These are phyloP conservation scores for Sherardia arvensis DNA, from an alignment of 257 asterid species.

Conservation along the genomic window DNA sequence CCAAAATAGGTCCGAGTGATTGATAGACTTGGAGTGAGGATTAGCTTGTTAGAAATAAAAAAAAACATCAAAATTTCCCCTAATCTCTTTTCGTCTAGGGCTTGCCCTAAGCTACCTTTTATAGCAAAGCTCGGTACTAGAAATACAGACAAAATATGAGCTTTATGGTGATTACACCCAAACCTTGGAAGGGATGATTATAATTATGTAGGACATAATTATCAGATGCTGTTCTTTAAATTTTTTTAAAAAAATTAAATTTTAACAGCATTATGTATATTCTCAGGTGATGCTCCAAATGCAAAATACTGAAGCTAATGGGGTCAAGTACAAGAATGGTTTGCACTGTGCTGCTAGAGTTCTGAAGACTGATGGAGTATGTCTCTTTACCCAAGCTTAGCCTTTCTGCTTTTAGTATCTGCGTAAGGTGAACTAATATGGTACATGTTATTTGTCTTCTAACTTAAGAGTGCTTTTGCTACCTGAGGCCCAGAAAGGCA, in stretches of 20 bases:
- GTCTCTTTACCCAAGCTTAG: conserved; percentile 26
- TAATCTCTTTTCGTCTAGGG: no score
- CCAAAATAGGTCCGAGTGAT: not conserved
- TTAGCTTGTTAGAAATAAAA: not conserved
- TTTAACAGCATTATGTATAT: conserved; percentile 8
- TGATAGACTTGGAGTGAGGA: not conserved
- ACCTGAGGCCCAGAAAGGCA: not conserved
- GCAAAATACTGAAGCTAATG: conserved; percentile 66
- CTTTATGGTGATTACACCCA: not conserved
- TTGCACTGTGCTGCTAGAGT: conserved; percentile 72
- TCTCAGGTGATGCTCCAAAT: conserved; percentile 85
- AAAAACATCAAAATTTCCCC: not conserved
- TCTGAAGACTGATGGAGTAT: conserved; percentile 88
- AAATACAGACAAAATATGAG: not conserved
- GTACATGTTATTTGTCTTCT: not conserved
- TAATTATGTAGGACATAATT: conserved; percentile 1
- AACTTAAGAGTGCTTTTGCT: not conserved
- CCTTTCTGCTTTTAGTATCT: conserved; percentile 7
- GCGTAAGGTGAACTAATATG: not conserved
- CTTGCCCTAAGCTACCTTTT: no score
- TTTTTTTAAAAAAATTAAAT: conserved; percentile 11
- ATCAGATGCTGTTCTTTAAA: conserved; percentile 4
- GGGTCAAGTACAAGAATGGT: conserved; percentile 63
- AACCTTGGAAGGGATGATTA: not conserved
- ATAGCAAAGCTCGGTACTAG: not conserved